Conservation (phyloP, 805 yeast species). For the Metschnikowia koreensis region DNA sequence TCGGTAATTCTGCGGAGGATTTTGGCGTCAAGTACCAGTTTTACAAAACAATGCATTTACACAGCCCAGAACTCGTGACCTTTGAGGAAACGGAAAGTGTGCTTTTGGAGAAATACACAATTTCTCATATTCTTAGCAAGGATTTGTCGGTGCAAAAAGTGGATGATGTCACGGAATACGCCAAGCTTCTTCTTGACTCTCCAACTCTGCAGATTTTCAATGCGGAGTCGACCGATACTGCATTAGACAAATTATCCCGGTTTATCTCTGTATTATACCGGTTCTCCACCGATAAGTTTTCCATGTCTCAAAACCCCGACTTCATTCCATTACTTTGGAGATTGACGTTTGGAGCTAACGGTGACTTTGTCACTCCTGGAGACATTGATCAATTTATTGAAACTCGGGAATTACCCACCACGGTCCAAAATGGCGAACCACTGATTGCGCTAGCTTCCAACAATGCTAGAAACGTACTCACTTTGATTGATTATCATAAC, state of each 20-base stretch:
- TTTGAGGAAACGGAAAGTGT: constrained; percentile 25
- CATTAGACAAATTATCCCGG: constrained; percentile 25
- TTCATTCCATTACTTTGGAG: constrained; percentile 38
- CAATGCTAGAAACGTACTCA: constrained; percentile 30
- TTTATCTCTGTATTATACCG: constrained; percentile 27
- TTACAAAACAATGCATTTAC: constrained; percentile 27
- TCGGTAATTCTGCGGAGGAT: constrained; percentile 14
- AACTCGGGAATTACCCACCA: constrained; percentile 11
- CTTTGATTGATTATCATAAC: constrained; percentile 25
- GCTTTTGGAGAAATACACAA: constrained; percentile 30
- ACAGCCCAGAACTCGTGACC: constrained; percentile 24
- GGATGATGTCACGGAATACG: constrained; percentile 30
- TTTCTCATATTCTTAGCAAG: constrained; percentile 11
- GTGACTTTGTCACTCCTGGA: constrained; percentile 22
- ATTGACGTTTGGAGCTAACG: constrained; percentile 22
- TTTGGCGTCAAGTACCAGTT: constrained; percentile 23
- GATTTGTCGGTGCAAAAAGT: constrained; percentile 20
- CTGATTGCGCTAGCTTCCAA: constrained; percentile 24
- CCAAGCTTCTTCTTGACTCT: constrained; percentile 36
- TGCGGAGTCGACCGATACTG: constrained; percentile 19
- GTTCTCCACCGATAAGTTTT: constrained; percentile 26
- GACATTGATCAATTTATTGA: constrained; percentile 24
- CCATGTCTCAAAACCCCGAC: constrained; percentile 25
- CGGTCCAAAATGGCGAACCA: constrained; percentile 1
- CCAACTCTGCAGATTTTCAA: constrained; percentile 19